Percentiles rank a stretch among this genome's conserved stretches.
These are phyloP conservation scores for Fusarium drepaniforme DNA, from an alignment of 2,329 filamentous ascomycete genomes.

Conservation along the genomic window DNA sequence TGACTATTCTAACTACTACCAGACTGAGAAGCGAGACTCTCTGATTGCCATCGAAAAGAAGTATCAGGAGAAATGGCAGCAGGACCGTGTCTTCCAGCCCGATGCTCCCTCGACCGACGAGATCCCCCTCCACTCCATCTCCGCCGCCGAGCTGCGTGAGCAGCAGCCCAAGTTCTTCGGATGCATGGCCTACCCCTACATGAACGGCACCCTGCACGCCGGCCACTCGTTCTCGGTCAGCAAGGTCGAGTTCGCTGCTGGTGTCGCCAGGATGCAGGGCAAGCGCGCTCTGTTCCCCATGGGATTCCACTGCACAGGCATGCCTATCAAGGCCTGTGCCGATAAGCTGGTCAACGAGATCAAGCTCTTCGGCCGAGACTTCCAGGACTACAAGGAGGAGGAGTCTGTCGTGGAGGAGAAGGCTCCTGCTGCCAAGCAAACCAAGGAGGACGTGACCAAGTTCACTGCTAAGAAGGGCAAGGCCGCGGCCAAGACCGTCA, in stretches of 20 bases:
- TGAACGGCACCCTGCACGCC: slow-evolving; percentile 90
- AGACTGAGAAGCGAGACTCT: slow-evolving; percentile 90
- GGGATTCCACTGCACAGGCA: slow-evolving; percentile 93
- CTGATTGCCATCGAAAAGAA: slow-evolving; percentile 89
- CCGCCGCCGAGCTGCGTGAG: slow-evolving; percentile 79
- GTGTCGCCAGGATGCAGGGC: slow-evolving; percentile 91
- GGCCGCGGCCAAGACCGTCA: slow-evolving; percentile 87
- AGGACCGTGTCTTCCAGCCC: slow-evolving; percentile 78
- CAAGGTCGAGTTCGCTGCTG: slow-evolving; percentile 93
- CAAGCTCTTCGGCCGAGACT: slow-evolving; percentile 87
- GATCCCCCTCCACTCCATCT: slow-evolving; percentile 79
- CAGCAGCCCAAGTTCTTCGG: slow-evolving; percentile 94
- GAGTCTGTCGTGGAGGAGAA: slow-evolving; percentile 63
- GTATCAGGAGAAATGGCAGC: slow-evolving; percentile 79
- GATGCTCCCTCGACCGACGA: slow-evolving; percentile 86
- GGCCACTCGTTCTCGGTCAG: slow-evolving; percentile 93
- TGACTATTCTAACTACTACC: slow-evolving; percentile 33
- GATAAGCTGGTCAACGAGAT: slow-evolving; percentile 95
- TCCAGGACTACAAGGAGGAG: slow-evolving; percentile 80
- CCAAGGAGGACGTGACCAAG: slow-evolving; percentile 88
- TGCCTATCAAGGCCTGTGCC: slow-evolving; percentile 97
- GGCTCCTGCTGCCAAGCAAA: slow-evolving; percentile 71
- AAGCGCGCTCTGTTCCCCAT: slow-evolving; percentile 89
- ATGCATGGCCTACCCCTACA: slow-evolving; percentile 68
- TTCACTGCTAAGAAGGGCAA: slow-evolving; percentile 95